Percentiles rank a stretch among this genome's conserved stretches.
phyloP scores from a whole-genome alignment of 768 basidiomycete genomes.

The Suillus paluster region DNA sequence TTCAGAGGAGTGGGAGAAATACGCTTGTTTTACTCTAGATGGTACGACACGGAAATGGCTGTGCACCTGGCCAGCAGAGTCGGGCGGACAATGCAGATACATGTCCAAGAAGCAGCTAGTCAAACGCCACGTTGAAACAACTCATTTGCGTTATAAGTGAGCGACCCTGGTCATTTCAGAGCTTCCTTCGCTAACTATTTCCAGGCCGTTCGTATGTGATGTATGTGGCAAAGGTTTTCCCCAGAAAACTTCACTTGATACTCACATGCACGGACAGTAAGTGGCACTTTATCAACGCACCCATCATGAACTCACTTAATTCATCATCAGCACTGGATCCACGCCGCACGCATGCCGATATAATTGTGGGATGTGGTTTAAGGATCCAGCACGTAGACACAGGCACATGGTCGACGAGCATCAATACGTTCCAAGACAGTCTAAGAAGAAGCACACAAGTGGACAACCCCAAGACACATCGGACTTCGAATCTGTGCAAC shows the following conservation, averaged over 20 bases:
- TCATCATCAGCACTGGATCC: slow-evolving; percentile 55
- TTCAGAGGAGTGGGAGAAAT: slow-evolving; percentile 37
- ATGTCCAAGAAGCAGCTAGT: slow-evolving; percentile 65
- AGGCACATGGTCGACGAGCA: slow-evolving; percentile 60
- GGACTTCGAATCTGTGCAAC: slow-evolving; percentile 33
- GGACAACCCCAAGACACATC: slow-evolving; percentile 30
- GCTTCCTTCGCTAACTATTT: not conserved
- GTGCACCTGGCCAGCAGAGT: slow-evolving; percentile 45
- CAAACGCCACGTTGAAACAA: slow-evolving; percentile 68
- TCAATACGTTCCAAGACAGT: slow-evolving; percentile 51
- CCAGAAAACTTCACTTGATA: slow-evolving; percentile 62
- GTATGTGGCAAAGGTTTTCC: slow-evolving; percentile 59
- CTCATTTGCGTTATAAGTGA: slow-evolving; percentile 64
- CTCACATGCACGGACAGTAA: slow-evolving; percentile 60
- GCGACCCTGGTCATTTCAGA: slow-evolving; percentile 22
- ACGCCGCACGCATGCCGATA: slow-evolving; percentile 58
- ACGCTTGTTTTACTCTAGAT: slow-evolving; percentile 39
- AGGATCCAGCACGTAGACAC: slow-evolving; percentile 67
- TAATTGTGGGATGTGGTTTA: slow-evolving; percentile 57
- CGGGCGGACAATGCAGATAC: slow-evolving; percentile 45
- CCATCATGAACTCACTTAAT: slow-evolving; percentile 2
- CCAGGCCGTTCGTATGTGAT: slow-evolving; percentile 55
- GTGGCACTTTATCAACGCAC: slow-evolving; percentile 22
- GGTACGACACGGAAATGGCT: slow-evolving; percentile 42
- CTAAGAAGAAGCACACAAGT: slow-evolving; percentile 49